Percentiles rank a stretch among this genome's conserved stretches.
These are phyloP conservation scores for Carex cristatella DNA, from an alignment of 176 grass and related monocot genomes.

Conservation along the genomic window DNA sequence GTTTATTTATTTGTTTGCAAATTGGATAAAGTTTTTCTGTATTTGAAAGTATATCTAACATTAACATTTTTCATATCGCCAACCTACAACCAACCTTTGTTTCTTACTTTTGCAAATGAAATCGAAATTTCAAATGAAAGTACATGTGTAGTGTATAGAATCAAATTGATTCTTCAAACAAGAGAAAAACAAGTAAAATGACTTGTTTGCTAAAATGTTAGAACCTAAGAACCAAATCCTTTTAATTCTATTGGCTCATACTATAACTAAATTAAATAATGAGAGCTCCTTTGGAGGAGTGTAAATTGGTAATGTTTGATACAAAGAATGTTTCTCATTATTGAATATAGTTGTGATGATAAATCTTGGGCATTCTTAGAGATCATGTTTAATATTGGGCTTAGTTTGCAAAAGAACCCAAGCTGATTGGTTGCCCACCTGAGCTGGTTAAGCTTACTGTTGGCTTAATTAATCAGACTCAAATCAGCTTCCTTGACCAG, in stretches of 20 bases:
- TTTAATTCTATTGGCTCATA: background rate
- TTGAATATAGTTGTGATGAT: background rate
- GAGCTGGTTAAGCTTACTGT: background rate
- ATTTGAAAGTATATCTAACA: background rate
- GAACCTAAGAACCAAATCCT: background rate
- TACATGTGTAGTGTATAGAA: background rate
- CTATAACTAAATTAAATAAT: background rate
- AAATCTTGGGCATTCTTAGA: background rate
- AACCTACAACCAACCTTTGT: background rate
- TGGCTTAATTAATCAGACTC: background rate
- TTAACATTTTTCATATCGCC: background rate
- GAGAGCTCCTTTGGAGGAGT: background rate
- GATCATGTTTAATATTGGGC: background rate
- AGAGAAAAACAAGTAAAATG: background rate
- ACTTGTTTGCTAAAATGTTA: background rate
- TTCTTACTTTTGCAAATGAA: background rate
- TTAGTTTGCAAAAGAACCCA: background rate
- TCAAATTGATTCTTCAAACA: background rate
- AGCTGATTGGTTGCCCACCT: background rate
- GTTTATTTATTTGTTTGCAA: background rate
- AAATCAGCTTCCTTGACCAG: background rate
- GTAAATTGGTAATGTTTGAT: background rate
- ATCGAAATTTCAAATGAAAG: background rate
- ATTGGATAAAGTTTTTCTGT: background rate
- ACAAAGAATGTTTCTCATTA: background rate